Evolutionary conservation across 2,329 filamentous ascomycete species (phyloP).

Genomic region (Colletotrichum sidae): DNA sequence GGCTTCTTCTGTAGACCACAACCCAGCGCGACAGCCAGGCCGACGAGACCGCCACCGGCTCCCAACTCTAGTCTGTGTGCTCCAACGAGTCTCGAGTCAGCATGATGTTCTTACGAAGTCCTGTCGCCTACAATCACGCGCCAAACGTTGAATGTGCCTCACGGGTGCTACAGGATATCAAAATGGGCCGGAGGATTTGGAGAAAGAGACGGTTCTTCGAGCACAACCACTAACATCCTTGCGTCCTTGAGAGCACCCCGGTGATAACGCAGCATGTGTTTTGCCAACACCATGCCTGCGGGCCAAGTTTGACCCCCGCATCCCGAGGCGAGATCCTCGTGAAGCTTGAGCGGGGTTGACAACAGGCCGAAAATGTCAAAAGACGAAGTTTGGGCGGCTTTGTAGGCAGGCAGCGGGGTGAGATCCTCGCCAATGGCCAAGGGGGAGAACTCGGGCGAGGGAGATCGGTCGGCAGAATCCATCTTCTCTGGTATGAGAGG

Average conservation of each 20-base stretch:
- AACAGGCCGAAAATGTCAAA: constrained; percentile 81
- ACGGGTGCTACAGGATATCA: neutral
- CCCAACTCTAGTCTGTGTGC: constrained; percentile 83
- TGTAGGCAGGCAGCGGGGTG: constrained; percentile 70
- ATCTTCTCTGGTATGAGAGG: constrained; percentile 31
- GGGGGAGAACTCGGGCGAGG: constrained; percentile 63
- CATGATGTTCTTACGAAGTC: constrained; percentile 1
- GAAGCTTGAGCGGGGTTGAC: constrained; percentile 75
- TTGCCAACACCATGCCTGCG: constrained; percentile 87
- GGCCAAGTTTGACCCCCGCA: constrained; percentile 97
- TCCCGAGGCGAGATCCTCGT: constrained; percentile 87
- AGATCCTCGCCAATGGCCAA: constrained; percentile 65
- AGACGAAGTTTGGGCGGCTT: constrained; percentile 62
- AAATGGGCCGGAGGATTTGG: neutral
- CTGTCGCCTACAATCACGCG: neutral
- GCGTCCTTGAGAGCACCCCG: constrained; percentile 71
- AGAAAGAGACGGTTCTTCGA: neutral
- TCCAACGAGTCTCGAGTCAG: constrained; percentile 31
- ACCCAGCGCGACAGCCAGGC: constrained; percentile 69
- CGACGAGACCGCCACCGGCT: constrained; percentile 90
- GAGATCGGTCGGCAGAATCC: constrained; percentile 42
- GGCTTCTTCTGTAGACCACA: constrained; percentile 56
- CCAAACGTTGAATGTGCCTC: too few species aligned
- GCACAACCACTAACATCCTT: constrained; percentile 73
- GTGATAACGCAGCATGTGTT: constrained; percentile 85